Conservation (phyloP, 2,329 filamentous ascomycete genomes). For the Periconia digitata region DNA sequence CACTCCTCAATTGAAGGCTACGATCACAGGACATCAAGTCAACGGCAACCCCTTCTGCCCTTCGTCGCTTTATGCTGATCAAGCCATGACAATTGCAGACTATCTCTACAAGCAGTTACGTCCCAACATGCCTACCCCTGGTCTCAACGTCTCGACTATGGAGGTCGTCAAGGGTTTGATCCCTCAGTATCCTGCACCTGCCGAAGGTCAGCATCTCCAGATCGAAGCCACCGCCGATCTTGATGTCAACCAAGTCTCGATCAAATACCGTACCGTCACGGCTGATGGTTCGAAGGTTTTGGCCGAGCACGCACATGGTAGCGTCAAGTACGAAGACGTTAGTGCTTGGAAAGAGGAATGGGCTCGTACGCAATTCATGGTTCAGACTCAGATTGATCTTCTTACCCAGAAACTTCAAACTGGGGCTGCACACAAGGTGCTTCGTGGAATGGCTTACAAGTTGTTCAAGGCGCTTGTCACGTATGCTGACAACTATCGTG, state of each 20-base stretch:
- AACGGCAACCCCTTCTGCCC: conserved; percentile 68
- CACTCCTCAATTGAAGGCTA: conserved; percentile 62
- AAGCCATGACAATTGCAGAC: conserved; percentile 65
- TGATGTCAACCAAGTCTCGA: conserved; percentile 55
- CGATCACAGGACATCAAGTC: conserved; percentile 67
- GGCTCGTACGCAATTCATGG: conserved; percentile 64
- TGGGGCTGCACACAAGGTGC: conserved; percentile 71
- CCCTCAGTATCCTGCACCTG: conserved; percentile 51
- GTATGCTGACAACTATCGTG: conserved; percentile 59
- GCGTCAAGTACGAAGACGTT: conserved; percentile 62
- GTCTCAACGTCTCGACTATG: conserved; percentile 67
- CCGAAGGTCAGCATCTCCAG: conserved; percentile 61
- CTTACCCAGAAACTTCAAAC: conserved; percentile 66
- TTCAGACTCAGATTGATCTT: conserved; percentile 60
- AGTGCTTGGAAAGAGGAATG: conserved; percentile 66
- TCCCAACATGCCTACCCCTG: conserved; percentile 58
- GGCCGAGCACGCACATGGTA: conserved; percentile 63
- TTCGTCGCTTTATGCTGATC: conserved; percentile 65
- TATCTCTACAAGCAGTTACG: conserved; percentile 67
- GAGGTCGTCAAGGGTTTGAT: conserved; percentile 72
- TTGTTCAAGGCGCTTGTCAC: conserved; percentile 62
- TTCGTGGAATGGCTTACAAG: conserved; percentile 78
- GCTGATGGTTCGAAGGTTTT: conserved; percentile 59
- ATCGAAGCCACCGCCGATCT: conserved; percentile 63
- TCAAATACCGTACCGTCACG: conserved; percentile 60